phyloP scores from a whole-genome alignment of 805 yeast genomes.

The Yarrowia osloensis region DNA sequence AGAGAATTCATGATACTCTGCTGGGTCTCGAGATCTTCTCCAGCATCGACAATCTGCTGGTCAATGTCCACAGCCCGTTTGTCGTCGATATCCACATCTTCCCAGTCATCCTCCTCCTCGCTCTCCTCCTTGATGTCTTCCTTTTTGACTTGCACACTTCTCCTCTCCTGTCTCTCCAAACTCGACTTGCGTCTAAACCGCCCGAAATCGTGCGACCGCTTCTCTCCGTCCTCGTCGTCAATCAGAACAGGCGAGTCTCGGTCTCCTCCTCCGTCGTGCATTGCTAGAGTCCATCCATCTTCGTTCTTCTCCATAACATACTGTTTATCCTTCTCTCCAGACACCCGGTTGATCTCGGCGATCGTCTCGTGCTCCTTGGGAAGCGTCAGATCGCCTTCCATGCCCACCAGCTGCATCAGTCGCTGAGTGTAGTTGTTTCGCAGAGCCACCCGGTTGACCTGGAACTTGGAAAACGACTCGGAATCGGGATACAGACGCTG shows the following conservation, averaged over 20 bases:
- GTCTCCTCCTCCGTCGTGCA: conserved; percentile 41
- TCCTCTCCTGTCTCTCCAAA: neutral
- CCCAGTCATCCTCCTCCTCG: conserved; percentile 55
- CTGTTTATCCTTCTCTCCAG: conserved; percentile 77
- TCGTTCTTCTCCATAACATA: conserved; percentile 75
- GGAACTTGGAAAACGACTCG: conserved; percentile 89
- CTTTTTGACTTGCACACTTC: neutral
- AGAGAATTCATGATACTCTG: neutral
- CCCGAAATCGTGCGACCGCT: neutral
- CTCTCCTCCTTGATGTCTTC: conserved; percentile 31
- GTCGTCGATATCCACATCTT: conserved; percentile 57
- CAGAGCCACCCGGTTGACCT: conserved; percentile 87
- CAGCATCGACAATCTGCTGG: neutral
- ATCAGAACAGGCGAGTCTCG: conserved; percentile 30
- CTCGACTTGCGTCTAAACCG: neutral
- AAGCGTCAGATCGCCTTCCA: conserved; percentile 52
- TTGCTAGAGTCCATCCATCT: conserved; percentile 80
- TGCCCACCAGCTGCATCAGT: conserved; percentile 79
- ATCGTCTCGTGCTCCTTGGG: conserved; percentile 39
- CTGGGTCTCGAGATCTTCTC: neutral
- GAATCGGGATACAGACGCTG: conserved; percentile 78
- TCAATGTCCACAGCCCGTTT: conserved; percentile 24
- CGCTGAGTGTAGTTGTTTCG: conserved; percentile 88
- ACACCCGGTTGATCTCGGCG: conserved; percentile 54
- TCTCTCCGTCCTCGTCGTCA: conserved; percentile 36